Evolutionary conservation across 2,329 filamentous ascomycete genomes (phyloP), one percentile per base, ranked within the genome.

Genomic region (Aschersonia sp.): DNA sequence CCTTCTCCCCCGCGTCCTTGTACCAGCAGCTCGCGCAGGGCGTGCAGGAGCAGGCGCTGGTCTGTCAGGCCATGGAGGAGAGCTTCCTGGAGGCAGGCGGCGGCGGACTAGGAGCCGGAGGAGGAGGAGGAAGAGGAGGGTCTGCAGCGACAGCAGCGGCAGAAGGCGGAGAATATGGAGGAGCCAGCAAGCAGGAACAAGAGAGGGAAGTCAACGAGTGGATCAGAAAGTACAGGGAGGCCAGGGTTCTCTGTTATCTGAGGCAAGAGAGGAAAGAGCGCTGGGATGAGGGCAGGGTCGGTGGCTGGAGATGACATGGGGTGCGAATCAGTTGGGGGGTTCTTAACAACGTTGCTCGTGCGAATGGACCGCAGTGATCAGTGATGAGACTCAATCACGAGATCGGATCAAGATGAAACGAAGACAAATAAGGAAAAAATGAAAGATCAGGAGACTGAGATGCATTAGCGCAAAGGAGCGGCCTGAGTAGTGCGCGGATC

Each of bases 281-380:
- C 56, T 97, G 92, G 92, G 92, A 97, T 62, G 90, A 97, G 66
- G 88, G 90, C 30, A 75, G 90, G 55, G 90, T 97, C 35, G 90
- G 90, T 9, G 92, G 92, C 1, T 97, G 92, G 92, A 78, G 90
- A 58, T 90, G 69, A 79, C 8, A 22, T 11, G 5, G 5, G 29
- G 29, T 29, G 32, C 9, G 30, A 7, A 22, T 7, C 14, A 7
- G 40, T 42, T 22, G 22, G 22, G 22, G 22, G 22, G 22, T 22
- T 22, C 4, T 22, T 22, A 22, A 22, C 22, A 22, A 22, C 22
- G 22, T 22, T 22, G 22, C 22, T 22, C 22, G 22, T 22, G 22
- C 22, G 22, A 22, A 22, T 22, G 22, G 22, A 22, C 22, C 22
- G 22, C 22, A 22, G 22, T 2, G 22, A 22, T 22, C 22, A 22